Percentiles rank a stretch among this genome's conserved stretches.
Evolutionary conservation across 345 rosid genomes (phyloP).

Genomic region (Limnanthes douglasii): DNA sequence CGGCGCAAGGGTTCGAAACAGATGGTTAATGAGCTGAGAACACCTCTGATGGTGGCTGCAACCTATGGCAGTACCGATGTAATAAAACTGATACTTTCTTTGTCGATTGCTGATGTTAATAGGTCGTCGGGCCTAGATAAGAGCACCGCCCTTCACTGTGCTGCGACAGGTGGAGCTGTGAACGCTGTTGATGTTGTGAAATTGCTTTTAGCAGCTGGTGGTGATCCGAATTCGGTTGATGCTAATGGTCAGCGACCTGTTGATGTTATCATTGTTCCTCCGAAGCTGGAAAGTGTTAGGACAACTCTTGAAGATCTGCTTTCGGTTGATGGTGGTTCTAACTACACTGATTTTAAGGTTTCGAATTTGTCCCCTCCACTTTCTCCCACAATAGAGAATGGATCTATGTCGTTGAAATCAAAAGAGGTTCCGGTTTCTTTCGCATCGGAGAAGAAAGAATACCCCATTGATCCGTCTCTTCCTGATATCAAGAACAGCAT

Average conservation of each 20-base stretch:
- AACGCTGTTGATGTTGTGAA: constrained; percentile 66
- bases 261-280: constrained; percentile 76
- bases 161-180: constrained; percentile 77
- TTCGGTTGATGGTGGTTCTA: constrained; percentile 35
- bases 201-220: constrained; percentile 72
- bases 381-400: constrained; percentile 48
- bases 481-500: constrained; percentile 95
- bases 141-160: constrained; percentile 90
- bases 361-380: constrained; percentile 41
- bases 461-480: constrained; percentile 84
- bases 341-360: constrained; percentile 18
- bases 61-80: constrained; percentile 76
- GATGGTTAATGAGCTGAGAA: constrained; percentile 71
- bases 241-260: constrained; percentile 51
- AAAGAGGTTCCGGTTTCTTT: constrained; percentile 14
- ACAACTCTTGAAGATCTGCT: constrained; percentile 58
- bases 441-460: constrained; percentile 62
- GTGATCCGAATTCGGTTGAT: constrained; percentile 49
- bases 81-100: constrained; percentile 49
- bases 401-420: constrained; percentile 15
- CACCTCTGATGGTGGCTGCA: constrained; percentile 93
- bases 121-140: constrained; percentile 44
- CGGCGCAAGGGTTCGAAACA: constrained; percentile 70
- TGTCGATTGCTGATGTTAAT: constrained; percentile 67
- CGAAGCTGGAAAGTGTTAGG: constrained; percentile 41